A percentile compares a stretch with the other conserved stretches of the same genome.
These are phyloP conservation scores for Fraxinus angustifolia DNA, from an alignment of 305 asterid genomes.

Conservation along the genomic window DNA sequence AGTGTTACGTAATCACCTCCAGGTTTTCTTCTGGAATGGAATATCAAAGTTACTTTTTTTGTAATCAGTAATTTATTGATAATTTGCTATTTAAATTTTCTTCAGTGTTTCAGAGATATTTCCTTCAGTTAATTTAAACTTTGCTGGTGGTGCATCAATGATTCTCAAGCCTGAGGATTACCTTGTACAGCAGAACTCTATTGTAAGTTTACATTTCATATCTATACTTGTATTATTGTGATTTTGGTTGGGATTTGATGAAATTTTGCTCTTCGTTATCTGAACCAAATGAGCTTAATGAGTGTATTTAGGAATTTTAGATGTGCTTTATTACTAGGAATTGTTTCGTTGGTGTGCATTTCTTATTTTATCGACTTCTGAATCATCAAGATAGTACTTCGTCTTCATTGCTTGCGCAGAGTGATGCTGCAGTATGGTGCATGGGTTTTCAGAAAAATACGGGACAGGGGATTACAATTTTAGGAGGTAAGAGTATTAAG, in stretches of 20 bases:
- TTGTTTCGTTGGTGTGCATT: neutral
- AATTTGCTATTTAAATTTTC: neutral
- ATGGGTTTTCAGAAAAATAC: slow-evolving; percentile 72
- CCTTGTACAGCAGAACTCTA: slow-evolving; percentile 74
- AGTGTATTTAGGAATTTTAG: neutral
- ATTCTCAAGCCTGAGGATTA: slow-evolving; percentile 67
- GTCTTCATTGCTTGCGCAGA: slow-evolving; percentile 42
- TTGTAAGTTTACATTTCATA: slow-evolving; percentile 47
- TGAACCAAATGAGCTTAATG: neutral
- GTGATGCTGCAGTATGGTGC: slow-evolving; percentile 82
- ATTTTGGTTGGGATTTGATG: neutral
- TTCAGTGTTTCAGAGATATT: slow-evolving; percentile 60
- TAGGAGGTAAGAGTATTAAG: slow-evolving; percentile 60
- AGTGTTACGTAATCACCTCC: slow-evolving; percentile 62
- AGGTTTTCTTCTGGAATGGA: slow-evolving; percentile 45
- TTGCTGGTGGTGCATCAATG: slow-evolving; percentile 87
- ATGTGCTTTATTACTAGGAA: neutral
- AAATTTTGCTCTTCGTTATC: neutral
- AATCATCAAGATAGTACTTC: neutral
- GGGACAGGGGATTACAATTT: slow-evolving; percentile 76
- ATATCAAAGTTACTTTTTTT: neutral
- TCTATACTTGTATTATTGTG: neutral
- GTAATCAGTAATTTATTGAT: neutral
- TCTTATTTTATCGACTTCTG: neutral
- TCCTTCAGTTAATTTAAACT: slow-evolving; percentile 66